Evolutionary conservation across 257 asterid genomes (phyloP).

Genomic region (Lantana camara): DNA sequence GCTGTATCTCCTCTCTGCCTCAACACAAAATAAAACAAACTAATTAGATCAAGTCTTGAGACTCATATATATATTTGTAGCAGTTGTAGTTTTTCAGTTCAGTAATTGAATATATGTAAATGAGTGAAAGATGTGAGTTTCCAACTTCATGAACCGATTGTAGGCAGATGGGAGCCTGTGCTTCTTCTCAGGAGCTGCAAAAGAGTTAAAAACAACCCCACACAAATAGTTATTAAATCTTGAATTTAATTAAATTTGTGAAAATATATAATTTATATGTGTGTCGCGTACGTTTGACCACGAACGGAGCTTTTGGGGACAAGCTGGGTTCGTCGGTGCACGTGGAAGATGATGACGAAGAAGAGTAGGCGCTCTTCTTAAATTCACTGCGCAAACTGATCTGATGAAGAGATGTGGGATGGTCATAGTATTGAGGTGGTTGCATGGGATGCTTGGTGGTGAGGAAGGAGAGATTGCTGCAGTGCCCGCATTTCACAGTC

Average conservation of each 20-base stretch:
- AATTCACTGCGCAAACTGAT: constrained; percentile 59
- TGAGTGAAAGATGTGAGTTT: background rate
- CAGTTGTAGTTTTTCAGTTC: too few relatives aligned
- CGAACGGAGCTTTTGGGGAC: constrained; percentile 83
- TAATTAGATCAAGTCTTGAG: too few relatives aligned
- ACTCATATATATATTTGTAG: too few relatives aligned
- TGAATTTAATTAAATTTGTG: too few relatives aligned
- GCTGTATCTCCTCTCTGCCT: constrained; percentile 87
- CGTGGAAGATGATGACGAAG: constrained; percentile 67
- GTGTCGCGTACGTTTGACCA: constrained; percentile 71
- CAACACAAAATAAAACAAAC: too few relatives aligned
- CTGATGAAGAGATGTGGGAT: constrained; percentile 50
- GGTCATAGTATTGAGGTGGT: constrained; percentile 66
- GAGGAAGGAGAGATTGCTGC: constrained; percentile 89
- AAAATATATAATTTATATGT: too few relatives aligned
- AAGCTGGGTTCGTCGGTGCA: constrained; percentile 48
- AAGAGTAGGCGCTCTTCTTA: constrained; percentile 63
- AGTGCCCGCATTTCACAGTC: constrained; percentile 98
- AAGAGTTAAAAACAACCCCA: background rate
- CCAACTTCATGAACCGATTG: constrained; percentile 98
- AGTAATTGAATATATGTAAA: too few relatives aligned
- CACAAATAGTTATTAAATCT: background rate
- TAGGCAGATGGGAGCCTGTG: constrained; percentile 99
- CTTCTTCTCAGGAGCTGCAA: constrained; percentile 95
- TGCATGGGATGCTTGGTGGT: constrained; percentile 72